Percentiles rank a stretch among this genome's conserved stretches.
Evolutionary conservation across 2,329 filamentous ascomycete species (phyloP).

Genomic region (Ceratocystis destructans): DNA sequence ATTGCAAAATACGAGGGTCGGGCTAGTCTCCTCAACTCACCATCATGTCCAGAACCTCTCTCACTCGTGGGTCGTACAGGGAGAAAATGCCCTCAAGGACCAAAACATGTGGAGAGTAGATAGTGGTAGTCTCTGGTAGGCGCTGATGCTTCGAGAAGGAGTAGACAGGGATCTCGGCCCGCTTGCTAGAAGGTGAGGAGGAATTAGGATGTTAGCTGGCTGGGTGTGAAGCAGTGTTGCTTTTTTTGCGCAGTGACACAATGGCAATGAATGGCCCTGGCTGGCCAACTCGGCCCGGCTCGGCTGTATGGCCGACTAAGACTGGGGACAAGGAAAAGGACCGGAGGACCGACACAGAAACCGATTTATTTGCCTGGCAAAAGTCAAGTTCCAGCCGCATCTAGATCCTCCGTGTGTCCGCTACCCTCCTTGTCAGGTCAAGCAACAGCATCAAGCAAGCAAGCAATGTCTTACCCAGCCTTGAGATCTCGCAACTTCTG

Average conservation of each 20-base stretch:
- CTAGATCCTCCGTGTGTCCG: too few species aligned
- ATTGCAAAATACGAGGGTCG: background rate
- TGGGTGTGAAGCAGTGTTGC: background rate
- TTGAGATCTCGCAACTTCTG: slow-evolving; percentile 72
- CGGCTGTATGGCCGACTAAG: too few species aligned
- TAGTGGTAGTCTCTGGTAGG: slow-evolving; percentile 62
- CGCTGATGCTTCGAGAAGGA: slow-evolving; percentile 88
- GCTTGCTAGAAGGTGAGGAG: slow-evolving; percentile 42
- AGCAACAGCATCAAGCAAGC: too few species aligned
- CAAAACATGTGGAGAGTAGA: slow-evolving; percentile 92
- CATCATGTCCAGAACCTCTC: slow-evolving; percentile 82
- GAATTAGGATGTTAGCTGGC: background rate
- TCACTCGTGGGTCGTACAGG: slow-evolving; percentile 71
- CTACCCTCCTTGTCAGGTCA: too few species aligned
- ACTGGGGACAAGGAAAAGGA: too few species aligned
- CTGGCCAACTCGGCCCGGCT: too few species aligned
- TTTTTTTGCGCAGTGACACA: too few species aligned
- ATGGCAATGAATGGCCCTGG: too few species aligned
- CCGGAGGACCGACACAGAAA: too few species aligned
- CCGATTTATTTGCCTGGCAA: too few species aligned
- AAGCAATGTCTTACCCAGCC: slow-evolving; percentile 52
- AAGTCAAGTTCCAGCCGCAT: too few species aligned
- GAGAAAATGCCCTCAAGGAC: slow-evolving; percentile 95
- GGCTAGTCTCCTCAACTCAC: slow-evolving; percentile 30
- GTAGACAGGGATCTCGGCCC: slow-evolving; percentile 84